Evolutionary conservation across 2,329 filamentous ascomycete species (phyloP), one percentile per base, ranked within the genome.

Genomic region (Aspergillus jensenii): DNA sequence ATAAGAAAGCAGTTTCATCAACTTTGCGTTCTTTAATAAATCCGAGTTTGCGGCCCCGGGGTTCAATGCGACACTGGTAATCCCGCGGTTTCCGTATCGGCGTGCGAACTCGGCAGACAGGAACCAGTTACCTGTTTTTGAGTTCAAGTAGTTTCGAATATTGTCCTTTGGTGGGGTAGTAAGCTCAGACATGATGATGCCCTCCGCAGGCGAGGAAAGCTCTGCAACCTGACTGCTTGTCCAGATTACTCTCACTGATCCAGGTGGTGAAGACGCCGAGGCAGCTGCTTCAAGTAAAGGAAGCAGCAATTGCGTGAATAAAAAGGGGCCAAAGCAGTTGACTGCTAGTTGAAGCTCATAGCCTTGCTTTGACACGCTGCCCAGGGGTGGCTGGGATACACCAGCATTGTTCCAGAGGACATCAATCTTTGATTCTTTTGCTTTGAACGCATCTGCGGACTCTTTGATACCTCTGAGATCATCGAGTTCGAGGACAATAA

Each of bases 401-500:
- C 73, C 74, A 0, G 74, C 76, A 56, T 78, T 79, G 64, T 79
- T 76, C 44, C 68, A 71, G 25, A 79, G 65, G 19, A 79, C 70
- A 61, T 79, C 75, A 9, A 79, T 70, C 14, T 70, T 65, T 21
- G 65, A 63, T 53, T 78, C 75, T 49, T 68, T 64, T 5, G 60
- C 45, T 21, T 67, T 55, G 61, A 79, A 78, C 3, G 66, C 65
- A 9, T 73, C 61, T 4, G 66, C 76, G 1, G 69, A 64, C 9
- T 17, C 17, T 33, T 57, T 55, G 43, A 67, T 60, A 12, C 49
- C 35, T 8, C 55, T 17, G 3, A 67, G 61, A 21, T 65, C 59
- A 54, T 57, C 61, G 65, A 77, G 69, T 71, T 84, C 81, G 4
- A 84, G 69, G 15, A 71, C 64, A 15, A 84, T 67, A 55, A 79